These are phyloP conservation scores for Polytrichum commune DNA, from an alignment of 225 moss, liverwort and hornwort genomes.

Conservation along the genomic window DNA sequence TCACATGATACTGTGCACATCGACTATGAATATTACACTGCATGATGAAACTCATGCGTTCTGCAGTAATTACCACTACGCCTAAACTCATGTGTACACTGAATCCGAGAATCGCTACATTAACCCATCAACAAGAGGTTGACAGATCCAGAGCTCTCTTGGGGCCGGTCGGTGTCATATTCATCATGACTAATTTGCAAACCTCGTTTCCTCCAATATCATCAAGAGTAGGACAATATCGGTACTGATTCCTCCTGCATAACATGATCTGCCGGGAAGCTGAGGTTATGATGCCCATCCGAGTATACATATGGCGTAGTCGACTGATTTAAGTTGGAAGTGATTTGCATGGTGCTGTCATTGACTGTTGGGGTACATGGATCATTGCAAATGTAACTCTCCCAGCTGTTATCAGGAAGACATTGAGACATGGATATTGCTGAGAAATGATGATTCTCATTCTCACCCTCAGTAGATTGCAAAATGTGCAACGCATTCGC, in stretches of 20 bases:
- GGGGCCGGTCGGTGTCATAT: neutral
- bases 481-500: slow-evolving; percentile 16
- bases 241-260: no score
- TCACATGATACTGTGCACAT: neutral
- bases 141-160: no score
- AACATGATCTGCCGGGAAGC: no score
- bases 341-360: neutral
- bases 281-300: no score
- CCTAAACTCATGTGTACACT: slow-evolving; percentile 41
- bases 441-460: slow-evolving; percentile 3
- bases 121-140: neutral
- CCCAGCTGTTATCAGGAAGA: slow-evolving; percentile 20
- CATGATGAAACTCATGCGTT: slow-evolving; percentile 6
- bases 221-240: no score
- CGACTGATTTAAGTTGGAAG: no score
- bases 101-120: slow-evolving; percentile 28
- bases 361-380: neutral
- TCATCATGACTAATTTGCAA: neutral
- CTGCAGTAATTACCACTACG: slow-evolving; percentile 6
- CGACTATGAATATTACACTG: neutral
- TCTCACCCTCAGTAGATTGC: slow-evolving; percentile 27
- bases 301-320: no score
- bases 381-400: slow-evolving; percentile 32
- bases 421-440: slow-evolving; percentile 17
- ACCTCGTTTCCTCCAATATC: neutral